Base-by-base conservation (phyloP, 2,329 filamentous ascomycete species). In the Beauveria rudraprayagi region DNA sequence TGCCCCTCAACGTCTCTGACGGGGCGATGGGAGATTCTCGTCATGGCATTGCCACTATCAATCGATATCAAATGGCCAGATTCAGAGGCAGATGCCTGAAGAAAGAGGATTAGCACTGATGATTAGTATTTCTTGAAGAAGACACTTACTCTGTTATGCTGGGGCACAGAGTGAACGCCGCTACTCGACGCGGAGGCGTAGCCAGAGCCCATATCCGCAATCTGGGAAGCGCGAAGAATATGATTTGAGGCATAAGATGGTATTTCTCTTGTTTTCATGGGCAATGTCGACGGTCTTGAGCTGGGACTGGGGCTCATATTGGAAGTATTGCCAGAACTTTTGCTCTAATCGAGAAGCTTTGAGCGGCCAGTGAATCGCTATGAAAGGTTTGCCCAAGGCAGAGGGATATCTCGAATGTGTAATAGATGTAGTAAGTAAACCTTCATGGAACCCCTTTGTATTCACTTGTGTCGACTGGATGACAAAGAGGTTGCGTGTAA, bases 231-330 rank as follows among this genome's bases (percentile, higher is more conserved):
- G 22, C n/a, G 41, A n/a, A 46, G 22, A 28, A 54, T 48, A 40
- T 61, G 19, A 11, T 43, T 61, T 22, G 58, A 55, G 10, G 58
- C 58, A 14, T 61, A 61, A 37, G 51, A 55, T 5, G 58, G 26
- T 61, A 61, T 61, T 44, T 61, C 58, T 16, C 51, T 55, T 19
- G 58, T 54, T 19, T 48, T 55, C 30, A 61, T 41, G 50, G 41
- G 30, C 28, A 53, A 10, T 46, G 2, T 37, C n/a, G 48, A 44
- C 28, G 16, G 40, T n/a, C 26, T 37, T 6, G 48, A 47, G 22
- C 34, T 44, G 17, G 56, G 41, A 46, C 47, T n/a, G 19, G 57
- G 40, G 22, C 40, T 17, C 57, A 60, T 60, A 6, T 47, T 17
- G 26, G 9, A 28, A 28, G 16, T 7, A 19, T n/a, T 22, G 37